Base-by-base conservation (phyloP, 345 rosid genomes). In the Eucalyptus decipiens region DNA sequence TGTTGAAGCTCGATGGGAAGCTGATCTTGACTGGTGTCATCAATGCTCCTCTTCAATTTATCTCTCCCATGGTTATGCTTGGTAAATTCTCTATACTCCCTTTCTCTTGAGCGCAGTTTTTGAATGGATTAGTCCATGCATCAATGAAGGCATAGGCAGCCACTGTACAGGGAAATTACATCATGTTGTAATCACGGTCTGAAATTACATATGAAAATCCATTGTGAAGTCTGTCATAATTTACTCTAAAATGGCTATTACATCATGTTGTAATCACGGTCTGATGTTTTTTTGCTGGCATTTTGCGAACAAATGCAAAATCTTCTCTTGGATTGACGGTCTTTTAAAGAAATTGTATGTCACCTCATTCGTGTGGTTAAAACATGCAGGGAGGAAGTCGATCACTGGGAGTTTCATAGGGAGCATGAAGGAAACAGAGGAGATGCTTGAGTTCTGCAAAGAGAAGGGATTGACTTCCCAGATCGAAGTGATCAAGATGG, bases 401-500 rank as follows among this genome's bases (percentile, higher is more conserved):
- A 95, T 97, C 69, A 94, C 97, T 2, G 99, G 99, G 86, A 97
- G 95, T 86, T 96, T 95, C 90, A 91, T 95, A 7, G 99, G 99
- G 49, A 97, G 98, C 97, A 94, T 94, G 89, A 95, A 93, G 92
- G 99, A 97, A 90, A 95, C 93, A 72, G 96, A 95, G 93, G 98
- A 96, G 90, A 94, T 95, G 96, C 95, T 97, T 47, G 93, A 93
- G 43, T 95, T 96, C 92, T 97, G 99, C 91, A 89, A 90, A 87
- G 96, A 97, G 67, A 95, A 95, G 90, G 94, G 90, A 76, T 17
- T 98, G 87, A 92, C 91, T 40, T 96, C 99, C 37, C 94, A 88
- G 89, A 95, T 98, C 80, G 99, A 98, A 91, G 95, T 95, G 67
- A 90, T 98, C 88, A 95, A 95, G 93, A 95, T 98, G 98, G 97